Evolutionary conservation across 805 yeast genomes (phyloP).

Genomic region (Candida tibetensis): DNA sequence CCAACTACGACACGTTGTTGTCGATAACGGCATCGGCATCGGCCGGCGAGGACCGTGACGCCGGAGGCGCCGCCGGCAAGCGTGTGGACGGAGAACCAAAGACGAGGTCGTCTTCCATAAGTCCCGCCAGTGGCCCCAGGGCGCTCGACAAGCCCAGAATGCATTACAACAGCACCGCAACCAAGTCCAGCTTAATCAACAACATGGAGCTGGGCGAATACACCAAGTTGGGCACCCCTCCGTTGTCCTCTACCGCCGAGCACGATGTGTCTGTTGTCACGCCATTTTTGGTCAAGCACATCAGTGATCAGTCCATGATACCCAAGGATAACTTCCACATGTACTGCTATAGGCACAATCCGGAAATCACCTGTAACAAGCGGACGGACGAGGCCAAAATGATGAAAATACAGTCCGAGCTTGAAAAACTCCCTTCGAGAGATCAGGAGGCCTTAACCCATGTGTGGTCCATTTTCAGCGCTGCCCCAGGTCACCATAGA

Average conservation of each 20-base stretch:
- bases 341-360: slow-evolving; percentile 92
- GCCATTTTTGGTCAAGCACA: slow-evolving; percentile 40
- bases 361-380: slow-evolving; percentile 74
- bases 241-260: slow-evolving; percentile 7
- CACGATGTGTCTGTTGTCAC: slow-evolving; percentile 32
- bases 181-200: slow-evolving; percentile 4
- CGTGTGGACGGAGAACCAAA: no score
- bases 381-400: slow-evolving; percentile 62
- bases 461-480: slow-evolving; percentile 80
- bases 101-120: no score
- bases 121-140: no score
- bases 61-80: slow-evolving; percentile 4
- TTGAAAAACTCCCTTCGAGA: slow-evolving; percentile 59
- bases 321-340: slow-evolving; percentile 55
- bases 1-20: slow-evolving; percentile 3
- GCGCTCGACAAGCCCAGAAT: no score
- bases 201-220: slow-evolving; percentile 3
- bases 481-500: slow-evolving; percentile 68
- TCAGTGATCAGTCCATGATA: slow-evolving; percentile 40
- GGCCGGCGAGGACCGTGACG: no score
- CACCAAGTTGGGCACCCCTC: slow-evolving; percentile 2
- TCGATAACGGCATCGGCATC: slow-evolving; percentile 5
- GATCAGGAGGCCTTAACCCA: slow-evolving; percentile 78
- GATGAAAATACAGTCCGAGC: slow-evolving; percentile 56
- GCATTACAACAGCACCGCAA: neutral